Evolutionary conservation across 106 monocot species (phyloP).

Genomic region (Dendrobium huoshanense): DNA sequence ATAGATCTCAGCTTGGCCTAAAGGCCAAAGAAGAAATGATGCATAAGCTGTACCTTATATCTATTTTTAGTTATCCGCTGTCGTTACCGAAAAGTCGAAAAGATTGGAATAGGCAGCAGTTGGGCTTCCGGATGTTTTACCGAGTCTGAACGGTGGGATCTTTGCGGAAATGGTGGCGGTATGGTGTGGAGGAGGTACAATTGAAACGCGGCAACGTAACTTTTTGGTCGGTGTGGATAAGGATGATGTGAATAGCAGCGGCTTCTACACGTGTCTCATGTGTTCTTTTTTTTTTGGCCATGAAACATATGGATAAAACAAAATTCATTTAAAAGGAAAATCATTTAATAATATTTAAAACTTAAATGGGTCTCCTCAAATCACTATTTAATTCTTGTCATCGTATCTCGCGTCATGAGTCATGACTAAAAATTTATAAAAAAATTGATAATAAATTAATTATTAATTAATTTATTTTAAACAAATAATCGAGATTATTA

Average conservation of each 20-base stretch:
- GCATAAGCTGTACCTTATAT: background rate
- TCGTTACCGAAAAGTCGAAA: background rate
- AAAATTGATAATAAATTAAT: too few relatives aligned
- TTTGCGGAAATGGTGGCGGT: background rate
- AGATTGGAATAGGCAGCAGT: background rate
- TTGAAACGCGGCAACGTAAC: background rate
- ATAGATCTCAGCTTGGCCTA: background rate
- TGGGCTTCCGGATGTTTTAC: background rate
- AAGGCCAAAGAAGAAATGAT: background rate
- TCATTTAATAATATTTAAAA: too few relatives aligned
- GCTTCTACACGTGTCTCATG: background rate
- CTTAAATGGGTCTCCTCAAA: too few relatives aligned
- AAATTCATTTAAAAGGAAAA: too few relatives aligned
- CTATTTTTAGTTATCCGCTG: background rate
- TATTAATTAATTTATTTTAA: too few relatives aligned
- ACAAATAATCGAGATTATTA: too few relatives aligned
- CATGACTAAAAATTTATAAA: too few relatives aligned
- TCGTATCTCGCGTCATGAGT: too few relatives aligned
- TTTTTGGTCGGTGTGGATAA: conserved; percentile 1
- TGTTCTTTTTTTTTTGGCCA: background rate
- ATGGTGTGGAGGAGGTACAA: background rate
- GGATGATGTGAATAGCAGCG: background rate
- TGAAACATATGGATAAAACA: too few relatives aligned
- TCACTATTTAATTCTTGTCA: too few relatives aligned
- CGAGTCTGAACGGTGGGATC: background rate